These are phyloP conservation scores for Lotmaria passim DNA, from an alignment of 208 protist genomes.

Conservation along the genomic window DNA sequence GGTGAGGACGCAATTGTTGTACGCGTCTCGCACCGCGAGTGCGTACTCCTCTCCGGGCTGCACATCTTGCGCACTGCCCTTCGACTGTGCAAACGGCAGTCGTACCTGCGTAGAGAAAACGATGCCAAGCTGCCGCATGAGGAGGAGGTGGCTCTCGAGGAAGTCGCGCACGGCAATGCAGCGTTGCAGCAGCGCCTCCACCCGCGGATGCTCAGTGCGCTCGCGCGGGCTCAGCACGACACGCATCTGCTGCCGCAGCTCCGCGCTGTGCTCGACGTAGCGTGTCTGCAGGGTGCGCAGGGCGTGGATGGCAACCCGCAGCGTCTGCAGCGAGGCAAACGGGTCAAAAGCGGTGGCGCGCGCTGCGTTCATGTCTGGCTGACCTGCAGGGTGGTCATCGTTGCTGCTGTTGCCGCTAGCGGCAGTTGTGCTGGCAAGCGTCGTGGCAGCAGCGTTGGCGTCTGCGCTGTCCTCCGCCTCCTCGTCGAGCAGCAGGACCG, in stretches of 20 bases:
- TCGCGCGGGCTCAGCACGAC: constrained; percentile 29
- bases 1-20: constrained; percentile 44
- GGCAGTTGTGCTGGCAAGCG: background rate
- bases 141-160: constrained; percentile 58
- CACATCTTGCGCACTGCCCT: constrained; percentile 3
- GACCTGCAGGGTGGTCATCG: background rate
- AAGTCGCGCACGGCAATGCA: constrained; percentile 44
- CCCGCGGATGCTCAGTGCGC: constrained; percentile 35
- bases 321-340: constrained; percentile 29
- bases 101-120: constrained; percentile 45
- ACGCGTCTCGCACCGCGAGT: constrained; percentile 46
- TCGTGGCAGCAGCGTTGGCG: constrained; percentile 9
- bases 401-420: constrained; percentile 5
- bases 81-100: constrained; percentile 16
- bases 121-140: constrained; percentile 51
- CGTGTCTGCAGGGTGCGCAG: constrained; percentile 49
- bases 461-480: constrained; percentile 24
- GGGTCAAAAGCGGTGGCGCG: constrained; percentile 12
- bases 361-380: background rate
- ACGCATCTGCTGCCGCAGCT: constrained; percentile 38
- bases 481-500: constrained; percentile 46
- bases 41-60: constrained; percentile 47
- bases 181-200: constrained; percentile 55
- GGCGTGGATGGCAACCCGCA: constrained; percentile 39
- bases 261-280: constrained; percentile 41